phyloP scores from a whole-genome alignment of 2,329 filamentous ascomycete species.

The Lasiodiplodia sp. region DNA sequence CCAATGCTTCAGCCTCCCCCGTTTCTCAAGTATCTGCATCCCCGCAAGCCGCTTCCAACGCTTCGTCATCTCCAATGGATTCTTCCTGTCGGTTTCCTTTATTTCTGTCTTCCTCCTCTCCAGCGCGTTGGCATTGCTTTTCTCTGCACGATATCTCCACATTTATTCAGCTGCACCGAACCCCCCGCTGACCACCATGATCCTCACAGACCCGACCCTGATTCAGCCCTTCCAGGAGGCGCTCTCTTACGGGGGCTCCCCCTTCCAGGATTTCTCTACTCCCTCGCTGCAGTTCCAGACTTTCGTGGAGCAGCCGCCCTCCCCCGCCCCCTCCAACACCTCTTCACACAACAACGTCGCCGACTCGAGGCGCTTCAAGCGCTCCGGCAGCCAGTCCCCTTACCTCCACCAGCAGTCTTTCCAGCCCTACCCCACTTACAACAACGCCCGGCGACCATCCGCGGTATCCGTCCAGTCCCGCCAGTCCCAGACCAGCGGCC shows the following conservation, averaged over 20 bases:
- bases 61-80: conserved; percentile 35
- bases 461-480: conserved; percentile 74
- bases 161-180: conserved; percentile 28
- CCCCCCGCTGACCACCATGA: conserved; percentile 13
- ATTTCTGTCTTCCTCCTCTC: conserved; percentile 33
- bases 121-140: neutral
- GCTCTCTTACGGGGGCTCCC: conserved; percentile 50
- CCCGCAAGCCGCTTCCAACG: conserved; percentile 34
- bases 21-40: conserved; percentile 32
- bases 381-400: conserved; percentile 68
- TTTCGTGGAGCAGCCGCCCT: conserved; percentile 60
- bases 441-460: conserved; percentile 68
- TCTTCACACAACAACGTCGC: conserved; percentile 50
- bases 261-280: conserved; percentile 51
- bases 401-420: conserved; percentile 65
- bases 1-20: conserved; percentile 33
- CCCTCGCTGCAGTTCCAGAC: conserved; percentile 51
- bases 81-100: conserved; percentile 53
- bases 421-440: conserved; percentile 59
- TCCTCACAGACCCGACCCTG: conserved; percentile 62
- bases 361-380: conserved; percentile 54
- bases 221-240: conserved; percentile 60
- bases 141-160: conserved; percentile 7
- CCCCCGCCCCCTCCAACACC: conserved; percentile 68
- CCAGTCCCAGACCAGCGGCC: conserved; percentile 65